Evolutionary conservation across 2,329 filamentous ascomycete species (phyloP).

Genomic region (Chrysoporthe austroafricana): DNA sequence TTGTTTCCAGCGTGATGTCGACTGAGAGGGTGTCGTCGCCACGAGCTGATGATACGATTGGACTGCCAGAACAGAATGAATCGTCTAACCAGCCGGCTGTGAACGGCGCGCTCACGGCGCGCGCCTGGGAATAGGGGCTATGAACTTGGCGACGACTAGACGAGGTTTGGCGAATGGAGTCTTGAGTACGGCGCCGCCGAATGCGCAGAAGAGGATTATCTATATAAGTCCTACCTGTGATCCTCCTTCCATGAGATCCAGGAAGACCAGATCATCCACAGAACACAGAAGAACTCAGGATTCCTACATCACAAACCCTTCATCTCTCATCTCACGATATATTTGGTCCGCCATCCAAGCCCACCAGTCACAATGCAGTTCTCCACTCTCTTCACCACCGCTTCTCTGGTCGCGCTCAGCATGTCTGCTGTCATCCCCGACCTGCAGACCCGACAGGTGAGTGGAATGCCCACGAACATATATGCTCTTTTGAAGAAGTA

Average conservation of each 20-base stretch:
- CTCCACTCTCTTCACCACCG: background rate
- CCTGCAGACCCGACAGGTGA: background rate
- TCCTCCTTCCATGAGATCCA: background rate
- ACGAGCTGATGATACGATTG: background rate
- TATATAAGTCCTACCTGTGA: background rate
- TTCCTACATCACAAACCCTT: no score
- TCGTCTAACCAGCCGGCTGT: background rate
- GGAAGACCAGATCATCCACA: background rate
- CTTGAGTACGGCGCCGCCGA: background rate
- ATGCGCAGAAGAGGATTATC: background rate
- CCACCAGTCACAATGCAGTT: background rate
- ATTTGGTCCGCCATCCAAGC: background rate
- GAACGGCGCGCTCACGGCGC: background rate
- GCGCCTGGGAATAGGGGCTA: no score
- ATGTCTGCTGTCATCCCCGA: background rate
- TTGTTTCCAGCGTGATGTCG: no score
- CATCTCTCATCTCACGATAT: no score
- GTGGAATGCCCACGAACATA: background rate
- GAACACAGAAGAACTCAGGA: background rate
- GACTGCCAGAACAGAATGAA: background rate
- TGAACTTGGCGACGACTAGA: background rate
- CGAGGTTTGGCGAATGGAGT: background rate
- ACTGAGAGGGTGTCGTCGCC: background rate
- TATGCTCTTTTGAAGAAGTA: background rate
- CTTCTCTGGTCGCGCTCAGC: background rate